These are phyloP conservation scores for Ophiostoma australiae DNA, from an alignment of 2,329 filamentous ascomycete genomes.

Conservation along the genomic window DNA sequence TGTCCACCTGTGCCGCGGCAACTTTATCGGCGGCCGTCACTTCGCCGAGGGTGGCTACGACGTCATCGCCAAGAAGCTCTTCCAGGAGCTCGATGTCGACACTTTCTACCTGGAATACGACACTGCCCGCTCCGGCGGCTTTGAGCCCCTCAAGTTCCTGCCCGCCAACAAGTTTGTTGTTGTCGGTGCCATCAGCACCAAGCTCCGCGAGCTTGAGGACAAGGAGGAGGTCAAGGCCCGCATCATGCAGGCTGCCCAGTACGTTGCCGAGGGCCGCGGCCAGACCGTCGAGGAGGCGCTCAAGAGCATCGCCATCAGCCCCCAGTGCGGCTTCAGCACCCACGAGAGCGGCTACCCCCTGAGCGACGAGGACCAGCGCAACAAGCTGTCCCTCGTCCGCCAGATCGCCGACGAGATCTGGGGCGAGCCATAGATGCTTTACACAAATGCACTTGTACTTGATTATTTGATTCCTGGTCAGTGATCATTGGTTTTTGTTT, in stretches of 20 bases:
- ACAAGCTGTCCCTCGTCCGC: conserved; percentile 63
- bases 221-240: conserved; percentile 50
- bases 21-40: conserved; percentile 58
- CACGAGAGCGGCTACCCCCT: conserved; percentile 68
- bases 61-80: conserved; percentile 56
- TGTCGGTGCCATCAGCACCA: conserved; percentile 47
- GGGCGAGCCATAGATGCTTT: conserved; percentile 40
- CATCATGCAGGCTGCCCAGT: conserved; percentile 55
- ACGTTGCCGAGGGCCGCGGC: conserved; percentile 59
- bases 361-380: conserved; percentile 62
- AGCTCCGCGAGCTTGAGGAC: conserved; percentile 35
- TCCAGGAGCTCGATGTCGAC: conserved; percentile 54
- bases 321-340: conserved; percentile 64
- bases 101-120: conserved; percentile 47
- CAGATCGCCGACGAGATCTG: conserved; percentile 63
- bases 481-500: background rate
- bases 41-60: conserved; percentile 63
- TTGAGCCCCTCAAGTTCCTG: conserved; percentile 57
- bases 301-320: conserved; percentile 60
- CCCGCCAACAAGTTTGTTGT: conserved; percentile 58
- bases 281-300: conserved; percentile 60
- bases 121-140: conserved; percentile 54
- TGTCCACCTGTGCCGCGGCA: conserved; percentile 60
- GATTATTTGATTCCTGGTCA: too few relatives aligned
- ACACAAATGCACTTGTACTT: background rate